Base-by-base conservation (phyloP, 305 asterid species). In the Fraxinus xanthoxyloides region DNA sequence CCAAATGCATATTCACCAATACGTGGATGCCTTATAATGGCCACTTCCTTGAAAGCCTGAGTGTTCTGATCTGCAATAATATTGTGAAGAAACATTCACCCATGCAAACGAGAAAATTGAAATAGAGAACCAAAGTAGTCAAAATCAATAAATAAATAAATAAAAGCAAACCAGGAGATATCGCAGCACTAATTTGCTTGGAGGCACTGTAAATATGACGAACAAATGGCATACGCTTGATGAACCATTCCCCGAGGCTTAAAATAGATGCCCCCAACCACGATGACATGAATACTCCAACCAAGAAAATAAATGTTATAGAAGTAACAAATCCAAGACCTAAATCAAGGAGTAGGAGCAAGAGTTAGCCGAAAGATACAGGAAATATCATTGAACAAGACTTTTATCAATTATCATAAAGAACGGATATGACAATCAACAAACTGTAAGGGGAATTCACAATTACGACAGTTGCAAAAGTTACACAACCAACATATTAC, bases 231-330 rank as follows among this genome's bases (percentile, higher is more conserved):
- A 69, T 69, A 30, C 75, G 75, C 75, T 69, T 69, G 75, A 69
- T 69, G 75, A 69, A 69, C 75, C 75, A 69, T 36, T 69, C 75
- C 21, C 75, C 75, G 5, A 69, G 82, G 63, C 82, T 65, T 65
- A 79, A 43, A 63, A 79, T 65, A 63, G 82, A 79, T 79, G 82
- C 65, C 21, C 82, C 82, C 76, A 79, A 67, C 82, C 82, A 79
- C n/a, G 82, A 79, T 21, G 82, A 79, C 82, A 79, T 79, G 82
- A 79, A 79, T 48, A 79, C 76, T 38, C 82, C 82, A 26, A 79
- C n/a, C 72, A 28, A 67, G 74, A 67, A 67, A 67, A 67, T 67
- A 30, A 67, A 67, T 26, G 74, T 67, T 28, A 67, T 12, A 9
- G 40, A 73, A 63, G 76, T 46, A 61, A 30, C 32, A 61, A 21